Evolutionary conservation across 345 rosid genomes (phyloP).

Genomic region (Carallia brachiata): DNA sequence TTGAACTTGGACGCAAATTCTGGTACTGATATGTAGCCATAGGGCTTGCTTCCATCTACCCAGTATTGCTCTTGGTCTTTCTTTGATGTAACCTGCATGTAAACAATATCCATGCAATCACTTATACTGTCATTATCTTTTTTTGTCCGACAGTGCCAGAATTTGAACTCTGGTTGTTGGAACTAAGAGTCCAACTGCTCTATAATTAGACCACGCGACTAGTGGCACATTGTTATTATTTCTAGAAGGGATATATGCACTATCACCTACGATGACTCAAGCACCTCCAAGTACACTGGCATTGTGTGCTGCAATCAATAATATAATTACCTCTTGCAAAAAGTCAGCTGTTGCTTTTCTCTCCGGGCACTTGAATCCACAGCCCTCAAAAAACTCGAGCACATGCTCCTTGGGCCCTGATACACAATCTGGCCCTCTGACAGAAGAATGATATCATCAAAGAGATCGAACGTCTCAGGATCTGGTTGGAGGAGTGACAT

Average conservation of each 20-base stretch:
- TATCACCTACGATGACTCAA: too few species aligned
- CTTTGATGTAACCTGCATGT: slow-evolving; percentile 70
- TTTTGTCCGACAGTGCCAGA: too few species aligned
- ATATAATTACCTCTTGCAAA: slow-evolving; percentile 69
- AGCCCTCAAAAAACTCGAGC: slow-evolving; percentile 60
- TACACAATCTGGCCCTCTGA: slow-evolving; percentile 88
- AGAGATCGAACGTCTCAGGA: slow-evolving; percentile 88
- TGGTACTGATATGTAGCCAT: slow-evolving; percentile 57
- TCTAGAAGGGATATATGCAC: too few species aligned
- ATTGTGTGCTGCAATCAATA: too few species aligned
- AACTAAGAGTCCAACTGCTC: too few species aligned
- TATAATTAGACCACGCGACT: too few species aligned
- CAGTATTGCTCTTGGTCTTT: slow-evolving; percentile 96
- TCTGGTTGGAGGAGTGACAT: slow-evolving; percentile 90
- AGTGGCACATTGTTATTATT: too few species aligned
- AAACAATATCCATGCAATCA: background rate
- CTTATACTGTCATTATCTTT: too few species aligned
- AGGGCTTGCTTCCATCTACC: slow-evolving; percentile 58
- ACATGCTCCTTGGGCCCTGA: slow-evolving; percentile 75
- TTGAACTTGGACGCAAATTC: slow-evolving; percentile 59
- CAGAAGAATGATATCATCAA: slow-evolving; percentile 74
- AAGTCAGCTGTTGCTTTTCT: slow-evolving; percentile 91
- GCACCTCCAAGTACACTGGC: too few species aligned
- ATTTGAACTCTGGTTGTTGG: too few species aligned
- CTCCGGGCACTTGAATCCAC: slow-evolving; percentile 81